Evolutionary conservation across 306 rosid genomes (phyloP), one percentile per base, ranked within the genome.

Genomic region (Inga oerstediana): DNA sequence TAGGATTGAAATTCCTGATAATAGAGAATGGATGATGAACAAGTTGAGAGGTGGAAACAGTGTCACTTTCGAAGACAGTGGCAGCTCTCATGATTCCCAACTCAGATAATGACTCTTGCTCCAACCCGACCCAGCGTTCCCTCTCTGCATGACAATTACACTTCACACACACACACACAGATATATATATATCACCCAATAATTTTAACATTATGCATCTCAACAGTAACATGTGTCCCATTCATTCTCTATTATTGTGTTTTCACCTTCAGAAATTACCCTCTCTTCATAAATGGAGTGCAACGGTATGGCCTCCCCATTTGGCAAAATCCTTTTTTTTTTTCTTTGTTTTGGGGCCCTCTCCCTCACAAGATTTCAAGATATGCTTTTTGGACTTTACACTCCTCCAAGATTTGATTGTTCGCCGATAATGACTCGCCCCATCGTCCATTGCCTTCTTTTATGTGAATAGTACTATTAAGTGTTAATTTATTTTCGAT

Each of bases 351-450:
- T 3, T 35, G 73, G 73, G 24, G n/a, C 73, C 73, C 73, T 68
- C 48, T 61, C 15, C 48, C 30, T 54, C 61, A 19, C 73, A 68
- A 68, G n/a, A 68, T 68, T 37, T 68, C 48, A 68, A 74, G 43
- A 83, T 77, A 71, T 51, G 73, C 71, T 72, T 83, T 72, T 78
- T 72, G 76, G 15, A 77, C 74, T 78, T 71, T 58, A 83, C 39
- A 83, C 15, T 24, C 19, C 24, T 17, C 6, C 14, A 8, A 5
- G 37, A 35, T 68, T 37, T 35, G 35, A 24, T 15, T 67, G 30
- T 41, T 32, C 34, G 30, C 16, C 22, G 27, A n/a, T 59, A 49
- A 49, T 11, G 54, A 10, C 54, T 14, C 54, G 14, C 54, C 54
- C 30, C 30, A 59, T 59, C n/a, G n/a, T n/a, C 8, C 30, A 59